A percentile compares a stretch with the other conserved stretches of the same genome.
These are phyloP conservation scores for Trichoderma citrinoviride DNA, from an alignment of 2,329 filamentous ascomycete species.

Conservation along the genomic window DNA sequence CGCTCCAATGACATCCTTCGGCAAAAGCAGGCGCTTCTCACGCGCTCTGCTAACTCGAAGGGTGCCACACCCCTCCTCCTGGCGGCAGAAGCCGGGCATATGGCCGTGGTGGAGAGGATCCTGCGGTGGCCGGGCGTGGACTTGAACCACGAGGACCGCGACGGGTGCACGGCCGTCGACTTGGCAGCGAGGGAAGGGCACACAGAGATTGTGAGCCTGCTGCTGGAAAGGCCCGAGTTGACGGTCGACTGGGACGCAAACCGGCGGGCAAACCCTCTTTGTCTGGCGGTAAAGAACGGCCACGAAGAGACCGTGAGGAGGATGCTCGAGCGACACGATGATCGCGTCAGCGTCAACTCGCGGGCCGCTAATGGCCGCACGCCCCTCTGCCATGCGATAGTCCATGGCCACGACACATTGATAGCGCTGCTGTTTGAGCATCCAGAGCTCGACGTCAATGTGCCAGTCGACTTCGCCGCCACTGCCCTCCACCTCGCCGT, in stretches of 20 bases:
- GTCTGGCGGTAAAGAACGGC: background rate
- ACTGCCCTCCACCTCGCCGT: background rate
- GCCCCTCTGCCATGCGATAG: background rate
- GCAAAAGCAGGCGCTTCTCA: slow-evolving; percentile 4
- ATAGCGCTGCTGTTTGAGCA: background rate
- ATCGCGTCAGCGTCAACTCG: background rate
- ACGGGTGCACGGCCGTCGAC: background rate
- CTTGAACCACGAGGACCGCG: background rate
- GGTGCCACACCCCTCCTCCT: slow-evolving; percentile 2
- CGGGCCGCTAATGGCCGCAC: background rate
- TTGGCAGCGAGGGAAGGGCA: background rate
- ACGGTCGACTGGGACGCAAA: background rate
- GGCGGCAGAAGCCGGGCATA: background rate
- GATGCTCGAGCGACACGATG: background rate
- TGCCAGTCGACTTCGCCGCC: background rate
- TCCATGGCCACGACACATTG: background rate
- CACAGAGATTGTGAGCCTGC: background rate
- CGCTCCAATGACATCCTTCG: background rate
- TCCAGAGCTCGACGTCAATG: background rate
- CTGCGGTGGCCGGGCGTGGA: background rate
- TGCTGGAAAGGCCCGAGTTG: background rate
- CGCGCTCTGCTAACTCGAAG: background rate
- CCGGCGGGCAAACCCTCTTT: background rate
- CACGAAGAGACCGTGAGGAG: background rate
- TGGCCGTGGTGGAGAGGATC: background rate